phyloP scores from a whole-genome alignment of 148 eudicot genomes.

The Simmondsia chinensis region DNA sequence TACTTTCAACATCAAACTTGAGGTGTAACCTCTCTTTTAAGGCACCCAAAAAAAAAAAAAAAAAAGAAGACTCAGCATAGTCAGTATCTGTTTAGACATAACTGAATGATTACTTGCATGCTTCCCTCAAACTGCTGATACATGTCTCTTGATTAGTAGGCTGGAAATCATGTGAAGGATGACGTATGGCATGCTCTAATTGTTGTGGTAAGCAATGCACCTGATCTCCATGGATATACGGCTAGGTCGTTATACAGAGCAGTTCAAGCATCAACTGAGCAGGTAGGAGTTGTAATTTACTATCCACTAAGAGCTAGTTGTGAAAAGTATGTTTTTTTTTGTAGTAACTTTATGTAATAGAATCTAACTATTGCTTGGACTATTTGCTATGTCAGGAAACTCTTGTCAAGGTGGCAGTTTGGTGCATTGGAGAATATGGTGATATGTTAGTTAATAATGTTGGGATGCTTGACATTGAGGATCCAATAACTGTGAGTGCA shows the following conservation, averaged over 20 bases:
- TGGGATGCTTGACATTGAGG: conserved; percentile 87
- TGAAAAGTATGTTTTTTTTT: conserved; percentile 2
- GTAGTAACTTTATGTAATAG: conserved; percentile 1
- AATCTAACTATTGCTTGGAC: conserved; percentile 1
- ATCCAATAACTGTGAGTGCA: conserved; percentile 79
- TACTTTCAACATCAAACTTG: no score
- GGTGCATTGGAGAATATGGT: conserved; percentile 99
- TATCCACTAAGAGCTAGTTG: conserved; percentile 3
- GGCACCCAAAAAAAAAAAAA: no score
- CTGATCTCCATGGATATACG: conserved; percentile 79
- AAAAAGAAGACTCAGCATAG: no score
- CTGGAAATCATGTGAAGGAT: conserved; percentile 84
- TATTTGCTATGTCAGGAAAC: conserved; percentile 48
- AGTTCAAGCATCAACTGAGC: conserved; percentile 59
- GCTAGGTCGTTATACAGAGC: conserved; percentile 70
- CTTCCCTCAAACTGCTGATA: conserved; percentile 21
- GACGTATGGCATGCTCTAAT: conserved; percentile 89
- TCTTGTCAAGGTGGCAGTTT: conserved; percentile 87
- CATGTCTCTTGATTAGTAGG: conserved; percentile 50
- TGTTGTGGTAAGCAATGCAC: conserved; percentile 81
- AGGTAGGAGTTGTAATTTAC: conserved; percentile 38
- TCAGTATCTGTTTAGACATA: no score
- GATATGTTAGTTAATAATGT: conserved; percentile 78
- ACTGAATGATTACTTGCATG: background rate
- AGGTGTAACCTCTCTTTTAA: no score